Evolutionary conservation across 306 rosid genomes (phyloP), one percentile per base, ranked within the genome.

Genomic region (Malus sylvestris): DNA sequence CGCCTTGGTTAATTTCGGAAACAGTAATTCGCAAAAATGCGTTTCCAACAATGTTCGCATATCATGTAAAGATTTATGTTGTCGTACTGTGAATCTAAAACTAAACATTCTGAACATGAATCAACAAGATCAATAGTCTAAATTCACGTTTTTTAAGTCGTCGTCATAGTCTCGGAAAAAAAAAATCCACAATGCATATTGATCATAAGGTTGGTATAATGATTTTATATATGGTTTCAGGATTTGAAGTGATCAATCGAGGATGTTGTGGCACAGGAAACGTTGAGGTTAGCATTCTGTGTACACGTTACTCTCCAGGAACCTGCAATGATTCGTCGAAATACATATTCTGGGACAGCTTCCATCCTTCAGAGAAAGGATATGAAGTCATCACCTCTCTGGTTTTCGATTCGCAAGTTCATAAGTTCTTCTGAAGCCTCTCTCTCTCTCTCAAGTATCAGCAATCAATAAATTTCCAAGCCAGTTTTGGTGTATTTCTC

Each of bases 181-280:
- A 46, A 15, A 5, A 4, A 14, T 16, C 5, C 5, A 4, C 8
- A 49, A 15, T 4, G 19, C 19, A 49, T 49, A 14, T 49, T 15
- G 16, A 14, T 15, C 25, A 8, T 7, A 55, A 4, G 16, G 19
- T 55, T 40, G 12, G 33, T 14, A 14, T 2, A 27, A 8, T n/a
- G 14, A 73, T 19, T n/a, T 19, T 53, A 0, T 55, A 40, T 9
- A 6, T 53, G 62, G 63, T 5, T 27, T 76, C 81, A 91, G 98
- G 96, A 38, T 89, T 93, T 73, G 85, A 85, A 44, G 93, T 82
- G 67, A 51, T 30, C 29, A 69, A 78, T 6, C 84, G 67, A 67
- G 98, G 96, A 20, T 93, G 98, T 19, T 93, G 98, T 80, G 96
- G 96, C 13, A 91, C 90, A 12, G 98, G 95, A 77, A 67, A 67